phyloP scores from a whole-genome alignment of 1,284 basidiomycete genomes.

The Fistulinella staudtii region DNA sequence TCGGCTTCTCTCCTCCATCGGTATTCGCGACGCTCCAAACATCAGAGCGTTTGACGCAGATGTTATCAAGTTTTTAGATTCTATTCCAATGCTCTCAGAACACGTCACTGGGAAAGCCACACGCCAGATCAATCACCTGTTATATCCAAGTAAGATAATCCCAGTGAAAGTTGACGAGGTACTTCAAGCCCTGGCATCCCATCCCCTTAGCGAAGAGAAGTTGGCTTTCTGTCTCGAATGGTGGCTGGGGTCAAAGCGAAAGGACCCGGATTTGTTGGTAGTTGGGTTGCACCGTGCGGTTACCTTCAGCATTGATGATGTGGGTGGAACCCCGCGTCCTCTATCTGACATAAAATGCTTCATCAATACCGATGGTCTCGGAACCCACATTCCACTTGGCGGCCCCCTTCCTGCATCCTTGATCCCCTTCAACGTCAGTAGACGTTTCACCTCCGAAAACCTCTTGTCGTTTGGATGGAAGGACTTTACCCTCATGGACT shows the following conservation, averaged over 20 bases:
- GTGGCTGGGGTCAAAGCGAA: slow-evolving; percentile 57
- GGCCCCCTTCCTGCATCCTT: slow-evolving; percentile 77
- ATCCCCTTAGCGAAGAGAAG: slow-evolving; percentile 70
- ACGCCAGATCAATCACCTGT: slow-evolving; percentile 60
- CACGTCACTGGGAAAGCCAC: slow-evolving; percentile 56
- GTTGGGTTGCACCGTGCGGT: slow-evolving; percentile 56
- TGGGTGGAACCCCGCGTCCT: slow-evolving; percentile 32
- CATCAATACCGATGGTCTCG: slow-evolving; percentile 61
- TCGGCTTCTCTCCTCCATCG: slow-evolving; percentile 75
- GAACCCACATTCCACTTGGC: slow-evolving; percentile 37
- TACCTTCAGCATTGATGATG: slow-evolving; percentile 45
- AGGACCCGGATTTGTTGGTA: slow-evolving; percentile 45
- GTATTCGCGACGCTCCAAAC: slow-evolving; percentile 63
- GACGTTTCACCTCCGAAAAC: slow-evolving; percentile 49
- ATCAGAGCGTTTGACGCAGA: slow-evolving; percentile 76
- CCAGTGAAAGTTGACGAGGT: slow-evolving; percentile 81
- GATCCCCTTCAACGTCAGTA: slow-evolving; percentile 65
- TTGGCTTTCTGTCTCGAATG: slow-evolving; percentile 80
- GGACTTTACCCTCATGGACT: slow-evolving; percentile 73
- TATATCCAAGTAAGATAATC: slow-evolving; percentile 61
- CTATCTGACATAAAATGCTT: slow-evolving; percentile 66
- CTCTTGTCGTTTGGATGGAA: slow-evolving; percentile 73
- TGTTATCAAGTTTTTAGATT: slow-evolving; percentile 73
- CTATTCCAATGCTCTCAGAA: slow-evolving; percentile 75
- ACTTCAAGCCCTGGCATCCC: slow-evolving; percentile 64